Conservation (phyloP, 2,329 filamentous ascomycete genomes). For the Leptographium radiaticola region DNA sequence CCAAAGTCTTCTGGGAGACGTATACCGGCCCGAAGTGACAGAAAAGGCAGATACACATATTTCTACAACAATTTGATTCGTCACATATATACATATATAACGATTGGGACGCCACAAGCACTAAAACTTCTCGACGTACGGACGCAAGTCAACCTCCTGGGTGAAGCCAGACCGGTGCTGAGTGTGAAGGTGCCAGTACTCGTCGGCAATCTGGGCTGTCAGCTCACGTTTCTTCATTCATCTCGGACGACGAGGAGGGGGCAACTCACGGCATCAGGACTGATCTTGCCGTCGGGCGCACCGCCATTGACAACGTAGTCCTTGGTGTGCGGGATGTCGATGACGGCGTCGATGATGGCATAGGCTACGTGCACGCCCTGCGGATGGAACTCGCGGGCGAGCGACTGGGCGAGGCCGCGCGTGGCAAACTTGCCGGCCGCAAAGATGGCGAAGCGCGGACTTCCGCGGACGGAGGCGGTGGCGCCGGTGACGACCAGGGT, state of each 20-base stretch:
- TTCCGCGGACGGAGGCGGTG: slow-evolving; percentile 65
- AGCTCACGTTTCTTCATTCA: background rate
- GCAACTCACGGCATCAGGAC: slow-evolving; percentile 54
- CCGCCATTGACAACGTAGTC: slow-evolving; percentile 30
- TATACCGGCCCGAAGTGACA: too few species aligned
- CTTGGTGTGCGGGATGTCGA: slow-evolving; percentile 64
- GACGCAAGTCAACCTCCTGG: slow-evolving; percentile 68
- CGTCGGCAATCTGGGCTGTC: slow-evolving; percentile 58
- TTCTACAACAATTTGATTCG: background rate
- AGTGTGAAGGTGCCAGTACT: slow-evolving; percentile 73
- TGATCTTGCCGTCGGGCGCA: slow-evolving; percentile 50
- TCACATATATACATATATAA: too few species aligned
- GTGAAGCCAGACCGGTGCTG: slow-evolving; percentile 71
- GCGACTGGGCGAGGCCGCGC: slow-evolving; percentile 58
- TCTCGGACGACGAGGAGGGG: background rate
- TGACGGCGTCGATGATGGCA: slow-evolving; percentile 71
- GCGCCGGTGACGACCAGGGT: slow-evolving; percentile 79
- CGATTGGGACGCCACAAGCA: background rate
- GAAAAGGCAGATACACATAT: background rate
- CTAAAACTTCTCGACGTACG: slow-evolving; percentile 75
- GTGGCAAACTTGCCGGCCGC: slow-evolving; percentile 70
- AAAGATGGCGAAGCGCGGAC: slow-evolving; percentile 56
- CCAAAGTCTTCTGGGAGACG: too few species aligned
- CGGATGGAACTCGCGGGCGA: slow-evolving; percentile 75
- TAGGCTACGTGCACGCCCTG: slow-evolving; percentile 75